Conservation (phyloP, 257 asterid species). For the Gentiana dahurica region DNA sequence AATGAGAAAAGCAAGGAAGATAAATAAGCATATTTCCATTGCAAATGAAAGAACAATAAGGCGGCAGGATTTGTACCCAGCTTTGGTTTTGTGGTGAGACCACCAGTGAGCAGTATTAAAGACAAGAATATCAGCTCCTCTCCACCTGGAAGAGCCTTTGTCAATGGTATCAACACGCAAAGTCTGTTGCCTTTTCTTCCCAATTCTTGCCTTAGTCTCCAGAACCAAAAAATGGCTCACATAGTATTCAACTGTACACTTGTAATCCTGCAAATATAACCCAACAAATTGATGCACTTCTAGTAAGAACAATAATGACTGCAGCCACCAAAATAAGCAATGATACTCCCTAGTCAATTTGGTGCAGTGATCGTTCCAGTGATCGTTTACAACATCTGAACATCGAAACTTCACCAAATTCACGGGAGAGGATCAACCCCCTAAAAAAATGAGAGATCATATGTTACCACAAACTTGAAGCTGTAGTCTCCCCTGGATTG, state of each 20-base stretch:
- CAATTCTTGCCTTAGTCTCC: conserved; percentile 76
- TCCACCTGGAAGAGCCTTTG: conserved; percentile 86
- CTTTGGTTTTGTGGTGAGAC: conserved; percentile 77
- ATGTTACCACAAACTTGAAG: conserved; percentile 84
- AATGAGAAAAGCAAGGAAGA: background rate
- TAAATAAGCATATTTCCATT: background rate
- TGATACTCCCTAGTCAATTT: too few species aligned
- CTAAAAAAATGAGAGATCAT: background rate
- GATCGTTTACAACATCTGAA: too few species aligned
- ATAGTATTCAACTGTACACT: conserved; percentile 73
- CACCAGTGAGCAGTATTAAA: conserved; percentile 98
- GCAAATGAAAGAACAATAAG: background rate
- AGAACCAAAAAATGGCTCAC: conserved; percentile 77
- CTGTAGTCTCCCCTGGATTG: conserved; percentile 68
- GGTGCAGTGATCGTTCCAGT: too few species aligned
- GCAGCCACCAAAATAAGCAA: background rate
- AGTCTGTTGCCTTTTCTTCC: conserved; percentile 56
- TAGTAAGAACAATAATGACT: background rate
- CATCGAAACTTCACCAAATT: too few species aligned
- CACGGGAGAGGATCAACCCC: background rate
- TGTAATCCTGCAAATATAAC: conserved; percentile 48
- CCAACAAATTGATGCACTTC: background rate
- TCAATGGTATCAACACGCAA: conserved; percentile 71
- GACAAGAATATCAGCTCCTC: conserved; percentile 73
- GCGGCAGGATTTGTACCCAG: conserved; percentile 43